phyloP scores from a whole-genome alignment of 106 monocot genomes.

The Apostasia ramifera region DNA sequence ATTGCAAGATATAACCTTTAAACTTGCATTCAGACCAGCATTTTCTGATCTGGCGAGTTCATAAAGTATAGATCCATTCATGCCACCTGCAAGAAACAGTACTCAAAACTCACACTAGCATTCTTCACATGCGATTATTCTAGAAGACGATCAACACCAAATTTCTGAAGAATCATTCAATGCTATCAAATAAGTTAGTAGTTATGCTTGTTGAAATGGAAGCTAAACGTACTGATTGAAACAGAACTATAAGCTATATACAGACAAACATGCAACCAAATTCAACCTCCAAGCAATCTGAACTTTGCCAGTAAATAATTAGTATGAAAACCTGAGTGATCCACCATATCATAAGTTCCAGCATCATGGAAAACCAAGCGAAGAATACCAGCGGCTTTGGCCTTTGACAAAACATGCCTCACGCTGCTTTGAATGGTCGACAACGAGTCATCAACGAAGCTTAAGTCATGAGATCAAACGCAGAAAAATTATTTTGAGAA shows the following conservation, averaged over 20 bases:
- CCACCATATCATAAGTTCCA: slow-evolving; percentile 72
- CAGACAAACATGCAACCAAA: background rate
- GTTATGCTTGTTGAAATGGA: too few relatives aligned
- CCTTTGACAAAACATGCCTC: slow-evolving; percentile 69
- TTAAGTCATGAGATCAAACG: slow-evolving; percentile 9
- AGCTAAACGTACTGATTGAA: background rate
- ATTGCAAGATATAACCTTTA: slow-evolving; percentile 38
- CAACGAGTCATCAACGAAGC: slow-evolving; percentile 23
- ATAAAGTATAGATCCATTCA: slow-evolving; percentile 96
- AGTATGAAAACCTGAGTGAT: slow-evolving; percentile 47
- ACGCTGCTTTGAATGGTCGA: slow-evolving; percentile 43
- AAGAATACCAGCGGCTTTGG: slow-evolving; percentile 81
- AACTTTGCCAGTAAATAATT: background rate
- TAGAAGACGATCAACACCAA: background rate
- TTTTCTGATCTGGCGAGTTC: slow-evolving; percentile 98
- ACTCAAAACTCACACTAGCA: background rate
- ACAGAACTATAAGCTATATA: background rate
- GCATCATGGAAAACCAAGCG: slow-evolving; percentile 96
- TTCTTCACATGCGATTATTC: background rate
- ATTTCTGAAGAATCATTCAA: too few relatives aligned
- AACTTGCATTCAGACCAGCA: slow-evolving; percentile 55
- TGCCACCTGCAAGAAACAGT: slow-evolving; percentile 63
- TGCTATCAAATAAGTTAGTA: too few relatives aligned
- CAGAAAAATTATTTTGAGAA: background rate
- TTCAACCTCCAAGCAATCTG: background rate